Conservation (phyloP, 495 filamentous ascomycete species). For the Trichoderma gamsii region DNA sequence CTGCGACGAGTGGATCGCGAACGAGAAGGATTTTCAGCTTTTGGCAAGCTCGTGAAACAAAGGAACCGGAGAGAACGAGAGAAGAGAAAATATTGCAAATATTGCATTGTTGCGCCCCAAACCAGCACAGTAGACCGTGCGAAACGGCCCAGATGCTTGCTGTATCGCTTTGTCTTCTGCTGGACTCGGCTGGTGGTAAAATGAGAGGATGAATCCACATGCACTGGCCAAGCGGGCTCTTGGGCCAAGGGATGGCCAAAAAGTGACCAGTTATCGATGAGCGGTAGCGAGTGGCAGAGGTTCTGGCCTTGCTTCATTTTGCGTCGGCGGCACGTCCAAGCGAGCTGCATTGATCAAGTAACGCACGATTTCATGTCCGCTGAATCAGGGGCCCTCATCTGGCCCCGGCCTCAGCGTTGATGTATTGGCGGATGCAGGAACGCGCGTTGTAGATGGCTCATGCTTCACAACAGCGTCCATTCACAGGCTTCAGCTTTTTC, state of each 20-base stretch:
- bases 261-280: neutral
- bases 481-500: neutral
- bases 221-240: neutral
- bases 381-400: neutral
- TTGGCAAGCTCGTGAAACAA: neutral
- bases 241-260: neutral
- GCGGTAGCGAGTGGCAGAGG: neutral
- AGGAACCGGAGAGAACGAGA: neutral
- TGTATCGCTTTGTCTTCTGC: neutral
- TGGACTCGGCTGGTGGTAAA: neutral
- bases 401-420: neutral
- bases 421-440: conserved; percentile 4
- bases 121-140: neutral
- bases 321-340: neutral
- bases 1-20: neutral
- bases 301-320: neutral
- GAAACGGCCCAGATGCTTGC: neutral
- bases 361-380: neutral
- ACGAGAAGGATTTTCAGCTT: neutral
- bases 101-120: neutral
- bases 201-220: neutral
- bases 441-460: conserved; percentile 6
- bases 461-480: neutral
- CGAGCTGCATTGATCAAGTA: conserved; percentile 4
- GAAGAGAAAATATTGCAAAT: neutral